Evolutionary conservation across 1,284 basidiomycete species (phyloP).

Genomic region (Tilletia caries): DNA sequence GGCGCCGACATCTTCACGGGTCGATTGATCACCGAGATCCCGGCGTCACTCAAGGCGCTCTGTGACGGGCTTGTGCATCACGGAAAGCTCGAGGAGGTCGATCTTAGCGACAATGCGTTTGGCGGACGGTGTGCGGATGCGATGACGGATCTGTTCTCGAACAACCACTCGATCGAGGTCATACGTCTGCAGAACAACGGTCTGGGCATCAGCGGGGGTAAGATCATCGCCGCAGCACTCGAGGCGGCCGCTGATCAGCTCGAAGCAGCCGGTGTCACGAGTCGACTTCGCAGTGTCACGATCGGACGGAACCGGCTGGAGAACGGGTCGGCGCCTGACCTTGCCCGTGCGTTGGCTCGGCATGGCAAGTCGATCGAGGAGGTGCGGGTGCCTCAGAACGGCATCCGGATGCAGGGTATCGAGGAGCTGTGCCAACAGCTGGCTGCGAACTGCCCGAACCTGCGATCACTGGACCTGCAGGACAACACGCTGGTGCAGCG

Average conservation of each 20-base stretch:
- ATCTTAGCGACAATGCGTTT: constrained; percentile 94
- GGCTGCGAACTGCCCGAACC: constrained; percentile 65
- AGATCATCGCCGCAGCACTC: constrained; percentile 79
- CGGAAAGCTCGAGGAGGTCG: constrained; percentile 76
- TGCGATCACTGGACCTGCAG: constrained; percentile 83
- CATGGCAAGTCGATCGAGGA: constrained; percentile 70
- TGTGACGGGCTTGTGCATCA: constrained; percentile 81
- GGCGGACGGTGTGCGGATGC: constrained; percentile 92
- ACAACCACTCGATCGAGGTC: constrained; percentile 65
- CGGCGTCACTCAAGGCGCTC: constrained; percentile 78
- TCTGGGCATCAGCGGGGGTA: constrained; percentile 83
- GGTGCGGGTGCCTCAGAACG: constrained; percentile 92
- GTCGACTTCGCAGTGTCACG: constrained; percentile 74
- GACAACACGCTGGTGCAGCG: constrained; percentile 86
- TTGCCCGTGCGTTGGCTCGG: constrained; percentile 82
- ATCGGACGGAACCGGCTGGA: constrained; percentile 94
- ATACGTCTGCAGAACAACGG: constrained; percentile 96
- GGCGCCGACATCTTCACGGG: constrained; percentile 93
- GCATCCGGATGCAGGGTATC: constrained; percentile 91
- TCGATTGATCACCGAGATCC: constrained; percentile 91
- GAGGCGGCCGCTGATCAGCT: constrained; percentile 70
- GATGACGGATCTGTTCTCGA: constrained; percentile 71
- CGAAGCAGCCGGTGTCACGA: constrained; percentile 66
- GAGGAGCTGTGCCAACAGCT: constrained; percentile 71
- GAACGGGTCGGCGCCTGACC: constrained; percentile 76